Evolutionary conservation across 176 grass and related monocot species (phyloP), one percentile per base, ranked within the genome.

Genomic region (Bolboschoenus planiculmis): DNA sequence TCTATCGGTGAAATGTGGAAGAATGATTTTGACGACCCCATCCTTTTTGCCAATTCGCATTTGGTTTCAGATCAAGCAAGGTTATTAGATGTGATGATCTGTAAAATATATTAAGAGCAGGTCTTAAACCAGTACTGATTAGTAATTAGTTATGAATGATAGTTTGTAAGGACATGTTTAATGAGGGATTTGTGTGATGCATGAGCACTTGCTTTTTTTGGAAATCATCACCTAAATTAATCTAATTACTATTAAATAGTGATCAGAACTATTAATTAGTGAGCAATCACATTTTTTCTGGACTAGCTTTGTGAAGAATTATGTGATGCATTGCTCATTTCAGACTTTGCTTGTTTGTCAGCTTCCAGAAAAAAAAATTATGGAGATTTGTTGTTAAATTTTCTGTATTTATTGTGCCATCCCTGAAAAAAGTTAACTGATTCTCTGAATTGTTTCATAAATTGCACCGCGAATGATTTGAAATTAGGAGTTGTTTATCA

Each of bases 1-100:
- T n/a, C n/a, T n/a, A 43, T 86, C 7, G 11, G 4, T 18, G 61
- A 82, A 84, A 78, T 10, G 23, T 74, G 68, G 81, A 61, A 58
- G n/a, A 1, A 58, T 58, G 21, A 58, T 21, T 58, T 15, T 39
- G 80, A 81, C 50, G 3, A 10, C 1, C 50, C 80, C n/a, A n/a
- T 78, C 20, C 59, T 64, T 62, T 21, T 64, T 3, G 29, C 15
- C 13, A 15, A 34, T 33, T 15, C 6, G 29, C 60, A 33, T 64
- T 64, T 16, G 60, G 60, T 1, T 64, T 64, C 2, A 64, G 30
- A 30, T 64, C 60, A 64, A 11, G 10, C 60, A 64, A 31, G 60
- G 60, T 33, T 13, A 29, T 15, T 34, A 64, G 29, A 27, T 31
- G 29, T 14, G 60, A 64, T 33, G 60, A n/a, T n/a, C n/a, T n/a